These are phyloP conservation scores for Flaveria linearis DNA, from an alignment of 129 eudicot genomes.

Conservation along the genomic window DNA sequence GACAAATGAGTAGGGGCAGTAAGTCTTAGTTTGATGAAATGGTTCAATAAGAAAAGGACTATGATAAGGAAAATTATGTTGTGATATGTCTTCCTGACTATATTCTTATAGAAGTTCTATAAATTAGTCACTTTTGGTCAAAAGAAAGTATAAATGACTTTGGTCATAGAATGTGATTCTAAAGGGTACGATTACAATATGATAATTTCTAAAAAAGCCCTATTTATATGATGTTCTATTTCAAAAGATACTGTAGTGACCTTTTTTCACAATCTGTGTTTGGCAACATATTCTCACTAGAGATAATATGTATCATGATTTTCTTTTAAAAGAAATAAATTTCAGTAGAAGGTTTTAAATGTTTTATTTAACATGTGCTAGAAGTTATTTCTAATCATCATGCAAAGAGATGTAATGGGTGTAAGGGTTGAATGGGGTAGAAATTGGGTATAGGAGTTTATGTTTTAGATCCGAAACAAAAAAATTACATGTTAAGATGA, in stretches of 20 bases:
- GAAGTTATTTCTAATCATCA: background rate
- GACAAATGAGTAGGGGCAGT: background rate
- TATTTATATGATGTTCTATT: background rate
- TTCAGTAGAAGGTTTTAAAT: background rate
- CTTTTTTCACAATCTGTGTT: background rate
- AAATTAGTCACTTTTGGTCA: background rate
- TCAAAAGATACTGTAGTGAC: background rate
- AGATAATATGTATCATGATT: background rate
- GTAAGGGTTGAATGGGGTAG: background rate
- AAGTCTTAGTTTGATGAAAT: background rate
- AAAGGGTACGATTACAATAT: background rate
- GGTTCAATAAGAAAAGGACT: background rate
- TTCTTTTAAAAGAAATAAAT: background rate
- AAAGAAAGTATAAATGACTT: background rate
- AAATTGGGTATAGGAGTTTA: background rate
- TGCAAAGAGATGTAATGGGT: background rate
- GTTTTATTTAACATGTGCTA: too few species aligned
- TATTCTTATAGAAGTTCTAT: background rate
- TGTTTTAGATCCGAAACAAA: background rate
- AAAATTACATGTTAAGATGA: background rate
- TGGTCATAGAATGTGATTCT: background rate
- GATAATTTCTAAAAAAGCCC: background rate
- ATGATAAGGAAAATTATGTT: background rate
- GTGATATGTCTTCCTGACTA: background rate
- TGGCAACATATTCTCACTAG: background rate